Percentiles rank a stretch among this genome's conserved stretches.
Conservation (phyloP, 331 rosid genomes). For the Dryas integrifolia region DNA sequence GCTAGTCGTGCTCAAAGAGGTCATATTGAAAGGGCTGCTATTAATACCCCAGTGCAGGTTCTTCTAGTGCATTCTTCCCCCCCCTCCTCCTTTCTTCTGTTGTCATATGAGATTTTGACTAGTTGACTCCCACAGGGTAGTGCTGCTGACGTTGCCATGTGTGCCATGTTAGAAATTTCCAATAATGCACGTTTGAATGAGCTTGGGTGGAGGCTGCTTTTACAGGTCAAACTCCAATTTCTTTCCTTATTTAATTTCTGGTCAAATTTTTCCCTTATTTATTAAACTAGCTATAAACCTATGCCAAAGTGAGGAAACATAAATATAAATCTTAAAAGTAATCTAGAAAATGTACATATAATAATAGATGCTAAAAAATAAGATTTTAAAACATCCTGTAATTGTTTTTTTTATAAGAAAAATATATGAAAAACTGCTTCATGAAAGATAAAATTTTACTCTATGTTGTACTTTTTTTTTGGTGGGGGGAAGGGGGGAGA, state of each 20-base stretch:
- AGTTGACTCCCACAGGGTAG: conserved; percentile 71
- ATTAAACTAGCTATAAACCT: not conserved
- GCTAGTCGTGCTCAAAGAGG: conserved; percentile 65
- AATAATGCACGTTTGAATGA: conserved; percentile 56
- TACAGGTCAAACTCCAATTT: conserved; percentile 58
- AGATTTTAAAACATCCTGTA: not conserved
- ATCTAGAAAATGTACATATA: not conserved
- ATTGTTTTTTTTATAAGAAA: not conserved
- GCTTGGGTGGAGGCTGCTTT: conserved; percentile 91
- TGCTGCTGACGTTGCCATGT: conserved; percentile 99
- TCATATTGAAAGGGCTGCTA: conserved; percentile 95
- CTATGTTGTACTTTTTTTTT: too few species aligned
- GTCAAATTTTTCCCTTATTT: not conserved
- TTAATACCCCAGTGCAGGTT: conserved; percentile 97
- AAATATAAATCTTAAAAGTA: not conserved
- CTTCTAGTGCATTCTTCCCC: conserved; percentile 3
- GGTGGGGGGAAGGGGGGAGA: too few species aligned
- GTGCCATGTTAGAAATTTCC: conserved; percentile 90
- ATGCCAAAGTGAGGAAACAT: not conserved
- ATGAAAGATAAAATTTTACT: not conserved
- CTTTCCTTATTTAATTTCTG: not conserved
- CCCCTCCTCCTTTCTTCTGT: not conserved
- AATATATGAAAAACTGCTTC: not conserved
- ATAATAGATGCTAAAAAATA: not conserved
- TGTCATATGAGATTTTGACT: conserved; percentile 7